phyloP scores from a whole-genome alignment of 2,329 filamentous ascomycete genomes.

The Cladosporium halotolerans region DNA sequence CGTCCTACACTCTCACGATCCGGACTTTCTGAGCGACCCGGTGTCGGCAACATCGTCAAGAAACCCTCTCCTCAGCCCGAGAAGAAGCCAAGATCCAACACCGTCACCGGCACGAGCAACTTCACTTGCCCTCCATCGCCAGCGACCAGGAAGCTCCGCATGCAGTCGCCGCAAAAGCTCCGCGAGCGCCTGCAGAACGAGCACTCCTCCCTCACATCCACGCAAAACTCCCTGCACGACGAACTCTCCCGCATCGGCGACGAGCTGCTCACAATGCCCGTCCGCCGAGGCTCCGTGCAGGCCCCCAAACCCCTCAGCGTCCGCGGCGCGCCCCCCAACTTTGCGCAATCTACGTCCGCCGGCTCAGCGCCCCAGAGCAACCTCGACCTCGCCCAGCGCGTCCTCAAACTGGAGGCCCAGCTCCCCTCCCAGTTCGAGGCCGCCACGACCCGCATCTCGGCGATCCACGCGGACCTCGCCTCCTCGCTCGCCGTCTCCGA shows the following conservation, averaged over 20 bases:
- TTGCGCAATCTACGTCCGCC: slow-evolving; percentile 34
- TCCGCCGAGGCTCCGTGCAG: slow-evolving; percentile 14
- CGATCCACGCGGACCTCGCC: slow-evolving; percentile 65
- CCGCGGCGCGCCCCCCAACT: slow-evolving; percentile 28
- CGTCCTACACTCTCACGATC: slow-evolving; percentile 38
- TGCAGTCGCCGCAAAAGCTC: slow-evolving; percentile 59
- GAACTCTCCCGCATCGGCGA: slow-evolving; percentile 76
- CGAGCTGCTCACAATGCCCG: slow-evolving; percentile 55
- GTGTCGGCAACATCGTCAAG: slow-evolving; percentile 50
- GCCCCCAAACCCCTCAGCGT: slow-evolving; percentile 15
- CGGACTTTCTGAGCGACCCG: slow-evolving; percentile 47
- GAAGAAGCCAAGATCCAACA: slow-evolving; percentile 20
- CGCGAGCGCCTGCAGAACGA: slow-evolving; percentile 81
- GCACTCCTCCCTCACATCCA: slow-evolving; percentile 64
- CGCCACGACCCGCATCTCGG: slow-evolving; percentile 54
- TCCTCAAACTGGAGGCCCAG: slow-evolving; percentile 61
- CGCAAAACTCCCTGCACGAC: slow-evolving; percentile 62
- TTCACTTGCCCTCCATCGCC: neutral
- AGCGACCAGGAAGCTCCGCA: slow-evolving; percentile 54
- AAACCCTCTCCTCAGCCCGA: slow-evolving; percentile 50
- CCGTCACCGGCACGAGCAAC: slow-evolving; percentile 18
- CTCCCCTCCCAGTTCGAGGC: slow-evolving; percentile 56
- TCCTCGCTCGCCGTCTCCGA: slow-evolving; percentile 65
- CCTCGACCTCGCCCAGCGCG: slow-evolving; percentile 48
- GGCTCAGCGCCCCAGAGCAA: slow-evolving; percentile 14